Base-by-base conservation (phyloP, 441 rosid species). In the Euphorbia neoarborescens region DNA sequence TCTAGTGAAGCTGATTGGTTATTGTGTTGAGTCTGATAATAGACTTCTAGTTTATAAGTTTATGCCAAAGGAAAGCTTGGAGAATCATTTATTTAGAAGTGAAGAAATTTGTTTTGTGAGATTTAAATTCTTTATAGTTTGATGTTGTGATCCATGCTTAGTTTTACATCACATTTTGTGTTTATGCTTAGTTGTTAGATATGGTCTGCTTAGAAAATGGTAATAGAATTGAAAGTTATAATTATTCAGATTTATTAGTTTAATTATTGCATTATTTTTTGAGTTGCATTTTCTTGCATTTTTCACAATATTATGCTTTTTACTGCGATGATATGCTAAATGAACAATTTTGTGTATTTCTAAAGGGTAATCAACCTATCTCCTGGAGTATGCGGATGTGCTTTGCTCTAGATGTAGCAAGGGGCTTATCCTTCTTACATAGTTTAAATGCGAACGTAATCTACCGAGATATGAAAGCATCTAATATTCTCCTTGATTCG, bases 41-140 rank as follows among this genome's bases (percentile, higher is more conserved):
- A 80, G 93, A 70, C 89, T 90, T 72, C 84, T 92, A 70, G 96
- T 89, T 24, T 92, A 92, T 10, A 95, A 92, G 78, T 90, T 82
- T 59, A 87, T 92, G 98, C 90, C 88, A 13, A 90, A 86, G 65
- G 97, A 97, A 51, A 92, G 94, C 79, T 80, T 92, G 79, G 97
- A 92, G 68, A 80, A 86, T 72, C 98, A 92, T 78, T 72, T 92
- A 12, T 92, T 92, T 64, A 81, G 83, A 82, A 84, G 98, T 92
- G 89, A 79, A 90, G 86, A 50, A 75, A 78, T 73, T 82, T 69
- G 12, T 27, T 65, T 19, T 13, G 7, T n/a, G 9, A 70, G n/a
- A 35, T 50, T 51, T 51, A 14, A 3, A 56, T 59, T 65, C 32
- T 56, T 32, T 62, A 20, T 12, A 24, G 27, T 20, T 65, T 32